These are phyloP conservation scores for Spatholobus suberectus DNA, from an alignment of 306 rosid species.

Conservation along the genomic window DNA sequence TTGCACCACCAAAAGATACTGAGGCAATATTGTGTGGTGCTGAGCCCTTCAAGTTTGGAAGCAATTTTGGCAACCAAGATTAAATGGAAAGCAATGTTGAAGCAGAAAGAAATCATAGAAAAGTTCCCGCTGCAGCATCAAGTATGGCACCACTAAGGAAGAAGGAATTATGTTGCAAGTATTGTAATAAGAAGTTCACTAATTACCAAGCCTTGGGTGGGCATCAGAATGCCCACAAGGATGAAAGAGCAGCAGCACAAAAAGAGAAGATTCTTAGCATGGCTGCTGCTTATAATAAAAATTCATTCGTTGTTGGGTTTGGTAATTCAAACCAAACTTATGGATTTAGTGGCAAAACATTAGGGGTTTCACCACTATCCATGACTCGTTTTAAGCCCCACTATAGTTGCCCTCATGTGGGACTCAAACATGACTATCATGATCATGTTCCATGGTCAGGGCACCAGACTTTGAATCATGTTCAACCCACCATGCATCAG, in stretches of 20 bases:
- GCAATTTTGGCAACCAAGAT: neutral
- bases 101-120: neutral
- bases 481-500: neutral
- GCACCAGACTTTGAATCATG: neutral
- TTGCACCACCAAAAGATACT: neutral
- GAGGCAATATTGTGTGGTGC: too few relatives aligned
- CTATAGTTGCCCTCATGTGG: too few relatives aligned
- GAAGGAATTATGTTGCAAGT: neutral
- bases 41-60: neutral
- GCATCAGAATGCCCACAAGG: conserved; percentile 30
- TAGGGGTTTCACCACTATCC: neutral
- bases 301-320: neutral
- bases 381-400: neutral
- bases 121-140: neutral
- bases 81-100: neutral
- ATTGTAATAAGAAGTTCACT: neutral
- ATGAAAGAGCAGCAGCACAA: neutral
- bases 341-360: neutral
- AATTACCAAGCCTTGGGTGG: conserved; percentile 27
- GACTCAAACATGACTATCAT: neutral
- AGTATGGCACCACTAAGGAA: neutral
- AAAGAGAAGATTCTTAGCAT: conserved; percentile 5
- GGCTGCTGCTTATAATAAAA: neutral
- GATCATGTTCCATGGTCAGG: neutral
- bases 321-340: neutral